Base-by-base conservation (phyloP, 345 rosid genomes). In the Sonneratia caseolaris region DNA sequence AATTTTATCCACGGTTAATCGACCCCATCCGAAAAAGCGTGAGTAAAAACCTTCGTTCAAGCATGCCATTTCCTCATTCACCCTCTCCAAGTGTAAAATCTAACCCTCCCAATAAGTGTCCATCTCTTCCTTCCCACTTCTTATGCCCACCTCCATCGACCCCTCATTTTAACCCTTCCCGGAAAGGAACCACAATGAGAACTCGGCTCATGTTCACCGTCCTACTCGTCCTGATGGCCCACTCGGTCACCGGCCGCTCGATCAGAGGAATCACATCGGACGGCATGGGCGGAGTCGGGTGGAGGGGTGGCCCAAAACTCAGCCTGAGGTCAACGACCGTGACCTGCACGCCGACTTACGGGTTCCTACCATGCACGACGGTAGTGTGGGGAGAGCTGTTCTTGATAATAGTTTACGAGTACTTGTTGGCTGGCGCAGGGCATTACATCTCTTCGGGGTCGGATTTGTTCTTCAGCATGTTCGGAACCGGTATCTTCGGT, bases 311-410 rank as follows among this genome's bases (percentile, higher is more conserved):
- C 13, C 48, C 51, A 13, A n/a, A 15, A 36, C 57, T 48, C 21
- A n/a, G 61, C 5, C 71, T 76, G 36, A 18, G 32, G 24, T 24
- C 79, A 5, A 76, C 83, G 4, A 77, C 71, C 3, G 77, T 83
- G 67, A 83, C 80, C 0, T 83, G 85, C 59, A 81, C 80, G 71
- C 75, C 82, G 3, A 79, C 74, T 3, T 86, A 82, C 42, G 80
- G 84, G 14, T 83, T 86, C 84, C 67, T 86, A 74, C 87, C 89
- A 1, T 86, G 87, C 83, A 82, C 87, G 62, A 75, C 83, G 3
- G 66, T 62, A 62, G 61, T 86, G 2, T 86, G 87, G 90, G 89
- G 86, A 6, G 66, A 86, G 66, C 75, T 86, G 47, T 86, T 84
- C 77, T 75, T 86, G 14, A 19, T 86, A 51, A 66, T 79, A 40